These are phyloP conservation scores for Termitomyces sp. DNA, from an alignment of 768 basidiomycete genomes.

Conservation along the genomic window DNA sequence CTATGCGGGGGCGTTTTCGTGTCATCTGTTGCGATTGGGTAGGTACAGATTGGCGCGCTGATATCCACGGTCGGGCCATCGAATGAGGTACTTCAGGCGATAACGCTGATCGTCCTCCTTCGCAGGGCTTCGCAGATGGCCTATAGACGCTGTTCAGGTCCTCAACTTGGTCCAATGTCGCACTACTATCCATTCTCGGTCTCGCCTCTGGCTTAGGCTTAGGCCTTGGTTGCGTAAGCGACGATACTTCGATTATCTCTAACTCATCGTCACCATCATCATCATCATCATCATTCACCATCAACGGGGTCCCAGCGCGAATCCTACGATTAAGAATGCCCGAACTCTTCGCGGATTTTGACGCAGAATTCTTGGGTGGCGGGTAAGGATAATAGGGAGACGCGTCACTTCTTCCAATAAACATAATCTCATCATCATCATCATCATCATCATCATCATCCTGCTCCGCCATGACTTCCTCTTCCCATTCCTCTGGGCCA, in stretches of 20 bases:
- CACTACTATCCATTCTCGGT: background rate
- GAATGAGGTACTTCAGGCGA: background rate
- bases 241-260: background rate
- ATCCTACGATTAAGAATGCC: background rate
- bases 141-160: too few species aligned
- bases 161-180: background rate
- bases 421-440: conserved; percentile 2
- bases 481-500: background rate
- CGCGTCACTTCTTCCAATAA: background rate
- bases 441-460: background rate
- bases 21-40: too few species aligned
- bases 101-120: background rate
- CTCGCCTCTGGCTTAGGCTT: background rate
- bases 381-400: background rate
- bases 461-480: background rate
- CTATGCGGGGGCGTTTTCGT: background rate
- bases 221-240: background rate
- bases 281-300: background rate
- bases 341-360: background rate
- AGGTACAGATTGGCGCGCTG: background rate
- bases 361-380: background rate
- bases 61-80: background rate
- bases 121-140: too few species aligned
- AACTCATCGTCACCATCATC: background rate
- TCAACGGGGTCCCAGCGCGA: background rate